Conservation (phyloP, 257 asterid genomes). For the Cinchona pubescens region DNA sequence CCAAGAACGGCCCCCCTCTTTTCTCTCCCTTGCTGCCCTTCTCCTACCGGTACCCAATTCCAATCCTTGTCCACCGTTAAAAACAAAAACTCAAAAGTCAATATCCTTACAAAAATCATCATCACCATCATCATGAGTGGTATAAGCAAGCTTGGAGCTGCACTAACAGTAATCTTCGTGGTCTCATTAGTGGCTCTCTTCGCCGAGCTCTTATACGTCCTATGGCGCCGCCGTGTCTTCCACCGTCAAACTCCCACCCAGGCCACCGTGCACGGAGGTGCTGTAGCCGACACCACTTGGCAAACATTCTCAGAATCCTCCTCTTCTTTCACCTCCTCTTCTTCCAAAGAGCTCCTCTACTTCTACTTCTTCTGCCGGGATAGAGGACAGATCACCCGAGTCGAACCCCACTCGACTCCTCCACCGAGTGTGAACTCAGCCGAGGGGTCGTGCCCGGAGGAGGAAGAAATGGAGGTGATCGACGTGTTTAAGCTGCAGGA, state of each 20-base stretch:
- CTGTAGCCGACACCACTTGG: slow-evolving; percentile 12
- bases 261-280: slow-evolving; percentile 3
- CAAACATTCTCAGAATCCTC: slow-evolving; percentile 3
- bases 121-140: slow-evolving; percentile 30
- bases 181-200: slow-evolving; percentile 42
- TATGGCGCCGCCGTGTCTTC: slow-evolving; percentile 58
- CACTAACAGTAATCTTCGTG: slow-evolving; percentile 42
- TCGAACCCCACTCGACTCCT: slow-evolving; percentile 28
- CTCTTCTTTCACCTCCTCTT: slow-evolving; percentile 10
- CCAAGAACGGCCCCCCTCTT: not conserved
- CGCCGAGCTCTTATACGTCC: slow-evolving; percentile 37
- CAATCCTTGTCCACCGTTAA: slow-evolving; percentile 10
- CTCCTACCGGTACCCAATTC: slow-evolving; percentile 28
- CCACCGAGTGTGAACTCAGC: slow-evolving; percentile 5
- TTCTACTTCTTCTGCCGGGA: slow-evolving; percentile 35
- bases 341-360: slow-evolving; percentile 51
- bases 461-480: slow-evolving; percentile 46
- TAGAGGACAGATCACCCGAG: slow-evolving; percentile 22
- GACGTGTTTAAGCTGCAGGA: slow-evolving; percentile 55
- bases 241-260: slow-evolving; percentile 26
- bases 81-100: not conserved
- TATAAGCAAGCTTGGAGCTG: slow-evolving; percentile 41
- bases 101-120: not conserved
- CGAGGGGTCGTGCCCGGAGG: slow-evolving; percentile 9
- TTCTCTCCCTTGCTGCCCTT: not conserved